Percentiles rank a stretch among this genome's conserved stretches.
phyloP scores from a whole-genome alignment of 371 early-diverging fungal species.

The Syncephalastrum sp. region DNA sequence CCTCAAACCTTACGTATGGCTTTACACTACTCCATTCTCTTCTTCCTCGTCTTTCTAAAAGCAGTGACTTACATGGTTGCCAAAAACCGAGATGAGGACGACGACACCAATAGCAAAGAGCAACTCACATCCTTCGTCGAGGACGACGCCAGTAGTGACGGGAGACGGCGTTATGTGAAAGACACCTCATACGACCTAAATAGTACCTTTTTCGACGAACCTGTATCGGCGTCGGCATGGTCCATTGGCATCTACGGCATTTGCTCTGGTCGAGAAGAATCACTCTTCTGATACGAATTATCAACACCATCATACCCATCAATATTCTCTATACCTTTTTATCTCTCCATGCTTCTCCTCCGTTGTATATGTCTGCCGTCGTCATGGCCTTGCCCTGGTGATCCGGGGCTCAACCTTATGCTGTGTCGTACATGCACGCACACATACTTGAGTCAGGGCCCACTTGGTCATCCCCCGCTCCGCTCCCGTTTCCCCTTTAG shows the following conservation, averaged over 20 bases:
- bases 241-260: conserved; percentile 5
- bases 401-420: too few species aligned
- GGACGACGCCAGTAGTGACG: background rate
- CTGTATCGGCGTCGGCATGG: conserved; percentile 5
- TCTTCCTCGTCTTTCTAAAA: conserved; percentile 17
- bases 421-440: too few species aligned
- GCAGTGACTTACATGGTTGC: conserved; percentile 11
- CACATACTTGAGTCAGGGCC: too few species aligned
- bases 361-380: too few species aligned
- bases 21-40: conserved; percentile 17
- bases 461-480: too few species aligned
- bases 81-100: conserved; percentile 13
- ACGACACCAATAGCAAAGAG: conserved; percentile 2
- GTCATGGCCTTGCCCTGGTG: too few species aligned
- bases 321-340: too few species aligned
- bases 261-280: too few species aligned
- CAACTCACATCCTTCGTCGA: background rate
- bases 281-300: too few species aligned
- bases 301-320: too few species aligned
- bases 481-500: too few species aligned
- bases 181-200: background rate
- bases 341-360: too few species aligned
- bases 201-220: background rate
- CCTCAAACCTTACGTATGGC: conserved; percentile 10
- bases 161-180: background rate